Base-by-base conservation (phyloP, 2,329 filamentous ascomycete species). In the Talaromyces verruculosus region DNA sequence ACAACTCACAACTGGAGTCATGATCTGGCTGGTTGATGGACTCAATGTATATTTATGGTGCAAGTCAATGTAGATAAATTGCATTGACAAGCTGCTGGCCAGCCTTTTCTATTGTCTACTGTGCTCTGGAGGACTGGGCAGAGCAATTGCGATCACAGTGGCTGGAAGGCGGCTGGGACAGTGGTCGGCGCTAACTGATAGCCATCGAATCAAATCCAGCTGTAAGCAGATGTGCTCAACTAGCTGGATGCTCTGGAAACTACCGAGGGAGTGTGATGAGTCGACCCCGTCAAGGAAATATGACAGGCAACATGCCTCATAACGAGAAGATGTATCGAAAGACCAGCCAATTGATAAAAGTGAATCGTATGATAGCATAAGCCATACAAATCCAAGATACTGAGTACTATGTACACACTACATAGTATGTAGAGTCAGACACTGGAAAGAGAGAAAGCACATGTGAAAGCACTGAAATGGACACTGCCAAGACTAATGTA, bases 81-180 rank as follows among this genome's bases (percentile, higher is more conserved):
- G 30, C 35, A 45, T 17, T 51, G 60, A 39, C 10, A 47, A 6
- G 30, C 13, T 60, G 58, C 59, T 39, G 43, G 43, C 59, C 43
- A 39, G 47, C 45, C 43, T 37, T 37, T n/a, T 17, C 17, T 37
- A 30, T 61, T 11, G 19, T 8, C 37, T 8, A 35, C 7, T 39
- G 13, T 43, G 30, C 30, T 33, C 5, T 7, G 30, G 30, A 8
- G 41, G 8, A 17, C 17, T 43, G 28, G 55, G 19, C 15, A 41
- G 19, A 39, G 30, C 33, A 58, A 19, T 25, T 41, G 55, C 33
- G 15, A 43, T 59, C 37, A 15, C 25, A 51, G 41, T 62, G 60
- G 60, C 45, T 62, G 60, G 60, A 39, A 41, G 39, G 45, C 30
- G 59, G 60, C 60, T 51, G 41, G 55, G 39, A 41, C 37, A 59